phyloP scores from a whole-genome alignment of 2,329 filamentous ascomycete species.

The Knoxdaviesia capensis region DNA sequence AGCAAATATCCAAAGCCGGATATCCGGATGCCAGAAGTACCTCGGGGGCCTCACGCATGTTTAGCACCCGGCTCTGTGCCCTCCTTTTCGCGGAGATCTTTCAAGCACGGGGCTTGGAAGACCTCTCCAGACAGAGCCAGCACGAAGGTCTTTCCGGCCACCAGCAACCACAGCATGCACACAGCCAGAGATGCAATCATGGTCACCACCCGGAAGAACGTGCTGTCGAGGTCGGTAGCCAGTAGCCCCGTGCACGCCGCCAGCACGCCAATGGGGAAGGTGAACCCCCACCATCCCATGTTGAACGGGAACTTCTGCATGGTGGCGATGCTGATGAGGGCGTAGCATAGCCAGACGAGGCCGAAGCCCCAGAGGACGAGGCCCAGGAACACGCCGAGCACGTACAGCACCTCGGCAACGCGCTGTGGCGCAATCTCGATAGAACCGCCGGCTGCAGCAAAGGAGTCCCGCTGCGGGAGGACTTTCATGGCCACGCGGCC shows the following conservation, averaged over 20 bases:
- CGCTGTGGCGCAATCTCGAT: slow-evolving; percentile 1
- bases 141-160: slow-evolving; percentile 17
- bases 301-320: slow-evolving; percentile 22
- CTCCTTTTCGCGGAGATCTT: slow-evolving; percentile 14
- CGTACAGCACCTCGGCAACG: slow-evolving; percentile 32
- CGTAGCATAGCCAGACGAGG: slow-evolving; percentile 21
- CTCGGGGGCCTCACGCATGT: no score
- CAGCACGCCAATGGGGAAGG: slow-evolving; percentile 24
- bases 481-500: slow-evolving; percentile 24
- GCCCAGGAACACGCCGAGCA: slow-evolving; percentile 28
- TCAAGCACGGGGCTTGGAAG: slow-evolving; percentile 20
- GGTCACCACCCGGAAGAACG: slow-evolving; percentile 20
- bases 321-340: slow-evolving; percentile 18
- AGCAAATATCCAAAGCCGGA: no score
- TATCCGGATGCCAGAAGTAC: no score
- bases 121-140: slow-evolving; percentile 19
- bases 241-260: slow-evolving; percentile 19
- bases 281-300: slow-evolving; percentile 27
- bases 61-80: no score
- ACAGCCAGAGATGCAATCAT: slow-evolving; percentile 19
- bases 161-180: slow-evolving; percentile 20
- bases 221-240: slow-evolving; percentile 19
- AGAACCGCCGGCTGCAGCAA: slow-evolving; percentile 8
- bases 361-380: slow-evolving; percentile 24
- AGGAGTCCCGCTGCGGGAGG: slow-evolving; percentile 16